These are phyloP conservation scores for Acacia melanoxylon DNA, from an alignment of 306 rosid species.

Conservation along the genomic window DNA sequence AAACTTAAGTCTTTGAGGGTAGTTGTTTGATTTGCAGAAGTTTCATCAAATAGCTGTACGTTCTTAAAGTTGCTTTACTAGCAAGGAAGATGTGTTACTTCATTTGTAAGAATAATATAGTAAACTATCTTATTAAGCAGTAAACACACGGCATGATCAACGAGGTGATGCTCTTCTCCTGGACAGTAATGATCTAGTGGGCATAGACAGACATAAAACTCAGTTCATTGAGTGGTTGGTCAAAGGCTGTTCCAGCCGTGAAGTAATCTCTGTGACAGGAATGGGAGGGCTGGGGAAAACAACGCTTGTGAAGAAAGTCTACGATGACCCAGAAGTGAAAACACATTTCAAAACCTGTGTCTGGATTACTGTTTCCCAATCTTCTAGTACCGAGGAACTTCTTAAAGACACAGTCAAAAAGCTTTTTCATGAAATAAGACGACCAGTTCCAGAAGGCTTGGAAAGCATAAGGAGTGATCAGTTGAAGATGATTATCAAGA, in stretches of 20 bases:
- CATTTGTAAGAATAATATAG: background rate
- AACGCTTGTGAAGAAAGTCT: slow-evolving; percentile 54
- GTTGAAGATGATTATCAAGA: slow-evolving; percentile 42
- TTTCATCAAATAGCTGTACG: background rate
- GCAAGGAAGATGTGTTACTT: background rate
- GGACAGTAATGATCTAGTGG: slow-evolving; percentile 59
- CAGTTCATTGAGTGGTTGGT: slow-evolving; percentile 39
- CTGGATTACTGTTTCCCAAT: slow-evolving; percentile 60
- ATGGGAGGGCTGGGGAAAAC: slow-evolving; percentile 74
- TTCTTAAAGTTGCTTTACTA: slow-evolving; percentile 2
- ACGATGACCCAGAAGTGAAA: slow-evolving; percentile 50
- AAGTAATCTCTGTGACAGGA: slow-evolving; percentile 52
- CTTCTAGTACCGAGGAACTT: slow-evolving; percentile 40
- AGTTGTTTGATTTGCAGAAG: background rate
- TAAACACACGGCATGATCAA: slow-evolving; percentile 39
- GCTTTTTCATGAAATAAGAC: slow-evolving; percentile 33
- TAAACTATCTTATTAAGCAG: slow-evolving; percentile 36
- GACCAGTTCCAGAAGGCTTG: slow-evolving; percentile 46
- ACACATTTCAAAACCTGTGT: slow-evolving; percentile 48
- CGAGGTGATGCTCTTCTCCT: slow-evolving; percentile 61
- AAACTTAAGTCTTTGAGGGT: background rate
- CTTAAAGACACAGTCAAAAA: slow-evolving; percentile 44
- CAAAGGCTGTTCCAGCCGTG: slow-evolving; percentile 8
- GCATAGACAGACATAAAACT: slow-evolving; percentile 42
- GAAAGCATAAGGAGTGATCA: slow-evolving; percentile 36